These are phyloP conservation scores for Lentinula detonsa DNA, from an alignment of 768 basidiomycete species.

Conservation along the genomic window DNA sequence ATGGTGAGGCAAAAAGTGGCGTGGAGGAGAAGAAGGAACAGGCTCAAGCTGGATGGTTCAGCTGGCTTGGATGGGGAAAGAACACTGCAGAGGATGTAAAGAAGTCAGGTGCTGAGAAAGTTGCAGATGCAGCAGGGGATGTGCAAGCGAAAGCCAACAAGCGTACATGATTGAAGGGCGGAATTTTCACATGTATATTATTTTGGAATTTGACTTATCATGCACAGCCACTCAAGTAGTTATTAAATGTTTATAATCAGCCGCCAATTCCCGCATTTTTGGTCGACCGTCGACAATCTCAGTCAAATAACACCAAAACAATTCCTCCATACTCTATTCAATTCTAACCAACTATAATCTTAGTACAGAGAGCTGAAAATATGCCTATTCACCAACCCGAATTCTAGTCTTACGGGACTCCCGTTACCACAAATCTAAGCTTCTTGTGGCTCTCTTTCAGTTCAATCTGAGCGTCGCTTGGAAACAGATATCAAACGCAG, in stretches of 20 bases:
- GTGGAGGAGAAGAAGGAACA: slow-evolving; percentile 9
- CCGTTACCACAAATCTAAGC: background rate
- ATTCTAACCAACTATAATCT: too few species aligned
- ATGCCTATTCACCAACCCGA: too few species aligned
- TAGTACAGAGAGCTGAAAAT: too few species aligned
- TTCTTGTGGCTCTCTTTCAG: background rate
- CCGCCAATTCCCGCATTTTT: too few species aligned
- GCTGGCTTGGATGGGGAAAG: slow-evolving; percentile 17
- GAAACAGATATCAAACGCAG: background rate
- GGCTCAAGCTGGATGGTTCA: slow-evolving; percentile 14
- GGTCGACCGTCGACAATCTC: too few species aligned
- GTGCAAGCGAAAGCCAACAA: slow-evolving; percentile 8
- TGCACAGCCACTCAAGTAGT: too few species aligned
- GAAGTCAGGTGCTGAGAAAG: slow-evolving; percentile 10
- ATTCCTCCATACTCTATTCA: too few species aligned
- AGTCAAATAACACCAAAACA: too few species aligned
- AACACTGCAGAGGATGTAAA: slow-evolving; percentile 13
- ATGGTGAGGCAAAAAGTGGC: slow-evolving; percentile 3
- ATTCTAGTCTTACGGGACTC: too few species aligned
- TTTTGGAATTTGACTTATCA: too few species aligned
- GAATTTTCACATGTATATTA: too few species aligned
- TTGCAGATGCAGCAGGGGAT: slow-evolving; percentile 8
- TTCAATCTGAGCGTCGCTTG: background rate
- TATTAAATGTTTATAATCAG: too few species aligned
- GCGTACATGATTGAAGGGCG: background rate